A percentile compares a stretch with the other conserved stretches of the same genome.
Evolutionary conservation across 2,329 filamentous ascomycete genomes (phyloP).

Genomic region (Trichophyton schoenleinii): DNA sequence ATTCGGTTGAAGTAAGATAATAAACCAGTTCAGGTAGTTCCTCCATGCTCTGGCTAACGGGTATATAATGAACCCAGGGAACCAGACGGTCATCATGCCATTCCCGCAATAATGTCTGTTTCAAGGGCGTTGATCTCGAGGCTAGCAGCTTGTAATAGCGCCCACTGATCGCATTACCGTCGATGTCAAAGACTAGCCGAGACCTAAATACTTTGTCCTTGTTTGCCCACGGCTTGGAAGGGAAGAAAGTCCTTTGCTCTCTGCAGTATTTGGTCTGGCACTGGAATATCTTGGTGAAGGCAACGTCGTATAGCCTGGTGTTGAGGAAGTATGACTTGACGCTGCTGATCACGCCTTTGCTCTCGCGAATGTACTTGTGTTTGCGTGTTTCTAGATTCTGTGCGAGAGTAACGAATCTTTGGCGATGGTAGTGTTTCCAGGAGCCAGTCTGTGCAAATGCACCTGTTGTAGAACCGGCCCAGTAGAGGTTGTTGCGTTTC

Average conservation of each 20-base stretch:
- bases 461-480: conserved; percentile 46
- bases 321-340: conserved; percentile 8
- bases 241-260: conserved; percentile 11
- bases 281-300: conserved; percentile 14
- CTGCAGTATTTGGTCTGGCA: conserved; percentile 12
- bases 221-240: conserved; percentile 11
- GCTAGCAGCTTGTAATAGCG: conserved; percentile 16
- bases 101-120: conserved; percentile 17
- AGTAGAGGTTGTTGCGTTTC: conserved; percentile 44
- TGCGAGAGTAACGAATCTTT: conserved; percentile 14
- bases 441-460: conserved; percentile 20
- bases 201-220: conserved; percentile 12
- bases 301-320: conserved; percentile 12
- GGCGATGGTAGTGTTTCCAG: conserved; percentile 14
- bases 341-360: background rate
- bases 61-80: conserved; percentile 18
- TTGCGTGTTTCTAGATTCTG: conserved; percentile 11
- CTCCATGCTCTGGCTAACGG: conserved; percentile 16
- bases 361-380: conserved; percentile 7
- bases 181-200: conserved; percentile 15
- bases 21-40: conserved; percentile 15
- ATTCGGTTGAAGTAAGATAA: conserved; percentile 13
- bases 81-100: conserved; percentile 18
- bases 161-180: conserved; percentile 18
- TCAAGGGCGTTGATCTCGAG: conserved; percentile 14